phyloP scores from a whole-genome alignment of 2,329 filamentous ascomycete genomes.

The Paecilomyces sp. region DNA sequence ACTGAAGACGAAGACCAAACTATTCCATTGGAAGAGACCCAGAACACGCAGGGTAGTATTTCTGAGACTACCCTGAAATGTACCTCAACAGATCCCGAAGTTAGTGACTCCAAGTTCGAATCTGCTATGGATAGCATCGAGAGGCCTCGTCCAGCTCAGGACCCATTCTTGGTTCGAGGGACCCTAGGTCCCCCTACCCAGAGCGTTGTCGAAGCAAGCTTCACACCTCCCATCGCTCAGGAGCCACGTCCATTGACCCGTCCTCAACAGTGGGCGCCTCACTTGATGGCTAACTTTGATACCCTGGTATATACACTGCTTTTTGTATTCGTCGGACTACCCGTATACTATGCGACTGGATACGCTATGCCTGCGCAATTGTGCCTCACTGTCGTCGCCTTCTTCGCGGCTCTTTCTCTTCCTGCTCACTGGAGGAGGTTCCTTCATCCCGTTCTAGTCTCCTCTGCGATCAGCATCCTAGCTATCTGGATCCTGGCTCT shows the following conservation, averaged over 20 bases:
- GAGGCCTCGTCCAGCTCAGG: neutral
- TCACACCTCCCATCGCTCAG: neutral
- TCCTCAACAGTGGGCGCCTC: neutral
- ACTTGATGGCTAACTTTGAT: neutral
- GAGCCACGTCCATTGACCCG: neutral
- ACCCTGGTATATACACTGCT: neutral
- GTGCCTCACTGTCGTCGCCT: neutral
- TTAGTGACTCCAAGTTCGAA: neutral
- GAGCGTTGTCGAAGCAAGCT: neutral
- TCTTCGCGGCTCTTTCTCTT: neutral
- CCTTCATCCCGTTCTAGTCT: neutral
- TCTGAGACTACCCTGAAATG: neutral
- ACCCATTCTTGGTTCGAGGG: neutral
- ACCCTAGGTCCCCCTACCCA: neutral
- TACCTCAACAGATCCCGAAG: neutral
- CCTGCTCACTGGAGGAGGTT: neutral
- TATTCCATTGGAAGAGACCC: neutral
- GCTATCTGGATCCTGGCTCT: neutral
- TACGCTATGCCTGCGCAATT: neutral
- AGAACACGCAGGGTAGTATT: neutral
- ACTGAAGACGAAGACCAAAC: neutral
- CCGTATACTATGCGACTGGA: neutral
- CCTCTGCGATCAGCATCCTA: neutral
- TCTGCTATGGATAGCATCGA: neutral
- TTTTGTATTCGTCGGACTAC: neutral